Conservation (phyloP, 345 rosid species). For the Gossypium anomalum region DNA sequence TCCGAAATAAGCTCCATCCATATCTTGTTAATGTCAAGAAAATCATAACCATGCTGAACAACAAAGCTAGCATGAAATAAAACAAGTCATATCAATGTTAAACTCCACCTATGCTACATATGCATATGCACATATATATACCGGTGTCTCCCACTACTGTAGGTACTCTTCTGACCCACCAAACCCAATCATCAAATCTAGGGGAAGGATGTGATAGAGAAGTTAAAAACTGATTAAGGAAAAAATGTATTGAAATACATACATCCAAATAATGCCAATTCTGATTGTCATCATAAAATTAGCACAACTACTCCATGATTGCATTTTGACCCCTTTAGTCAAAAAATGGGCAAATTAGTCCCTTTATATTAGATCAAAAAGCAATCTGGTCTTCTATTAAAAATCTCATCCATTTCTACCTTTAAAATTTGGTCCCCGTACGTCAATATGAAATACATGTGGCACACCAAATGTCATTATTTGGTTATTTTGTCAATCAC, state of each 20-base stretch:
- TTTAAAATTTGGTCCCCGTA: too few species aligned
- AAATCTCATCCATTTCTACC: too few species aligned
- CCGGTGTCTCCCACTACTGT: neutral
- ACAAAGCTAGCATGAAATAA: neutral
- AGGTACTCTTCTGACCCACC: neutral
- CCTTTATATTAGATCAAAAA: too few species aligned
- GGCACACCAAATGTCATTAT: too few species aligned
- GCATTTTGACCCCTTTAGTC: too few species aligned
- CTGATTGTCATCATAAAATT: conserved; percentile 2
- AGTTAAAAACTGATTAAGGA: neutral
- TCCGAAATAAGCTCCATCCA: conserved; percentile 96
- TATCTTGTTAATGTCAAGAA: conserved; percentile 59
- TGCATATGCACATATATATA: too few species aligned
- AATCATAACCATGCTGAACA: neutral
- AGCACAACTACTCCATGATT: neutral
- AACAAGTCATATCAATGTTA: neutral
- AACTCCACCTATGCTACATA: neutral
- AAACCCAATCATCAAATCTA: neutral
- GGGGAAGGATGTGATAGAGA: neutral
- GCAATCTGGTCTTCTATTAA: too few species aligned
- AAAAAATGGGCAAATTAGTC: too few species aligned
- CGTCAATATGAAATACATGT: too few species aligned
- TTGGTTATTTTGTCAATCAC: too few species aligned
- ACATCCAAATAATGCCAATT: neutral
- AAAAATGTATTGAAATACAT: neutral